Evolutionary conservation across 495 filamentous ascomycete species (phyloP).

Genomic region (Alectoria sarmentosa): DNA sequence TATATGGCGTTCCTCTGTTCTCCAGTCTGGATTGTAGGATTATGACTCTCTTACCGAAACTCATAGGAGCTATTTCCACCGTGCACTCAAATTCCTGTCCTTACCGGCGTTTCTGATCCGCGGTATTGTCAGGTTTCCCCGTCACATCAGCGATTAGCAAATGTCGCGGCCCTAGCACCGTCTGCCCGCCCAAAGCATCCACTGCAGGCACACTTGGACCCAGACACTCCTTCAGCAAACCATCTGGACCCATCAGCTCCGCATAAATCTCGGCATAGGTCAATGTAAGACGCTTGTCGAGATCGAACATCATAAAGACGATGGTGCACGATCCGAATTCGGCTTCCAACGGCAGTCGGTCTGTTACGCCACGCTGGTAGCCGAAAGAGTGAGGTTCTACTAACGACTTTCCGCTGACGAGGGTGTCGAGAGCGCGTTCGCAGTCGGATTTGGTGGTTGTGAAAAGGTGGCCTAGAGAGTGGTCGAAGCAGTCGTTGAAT

Average conservation of each 20-base stretch:
- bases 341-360: neutral
- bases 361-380: neutral
- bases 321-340: neutral
- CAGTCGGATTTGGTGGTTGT: neutral
- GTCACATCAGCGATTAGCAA: neutral
- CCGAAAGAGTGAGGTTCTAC: neutral
- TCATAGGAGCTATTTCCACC: neutral
- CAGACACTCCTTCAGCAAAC: neutral
- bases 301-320: neutral
- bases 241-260: neutral
- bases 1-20: too few relatives aligned
- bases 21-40: neutral
- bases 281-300: neutral
- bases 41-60: neutral
- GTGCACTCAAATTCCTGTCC: neutral
- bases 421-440: neutral
- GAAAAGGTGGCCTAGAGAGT: neutral
- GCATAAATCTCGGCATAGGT: neutral
- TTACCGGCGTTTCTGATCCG: neutral
- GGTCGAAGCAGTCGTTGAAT: neutral
- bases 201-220: neutral
- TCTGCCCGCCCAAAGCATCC: neutral
- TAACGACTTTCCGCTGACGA: neutral
- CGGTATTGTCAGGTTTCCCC: neutral
- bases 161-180: neutral